Evolutionary conservation across 2,329 filamentous ascomycete species (phyloP).

Genomic region (Penicillium oxalicum): DNA sequence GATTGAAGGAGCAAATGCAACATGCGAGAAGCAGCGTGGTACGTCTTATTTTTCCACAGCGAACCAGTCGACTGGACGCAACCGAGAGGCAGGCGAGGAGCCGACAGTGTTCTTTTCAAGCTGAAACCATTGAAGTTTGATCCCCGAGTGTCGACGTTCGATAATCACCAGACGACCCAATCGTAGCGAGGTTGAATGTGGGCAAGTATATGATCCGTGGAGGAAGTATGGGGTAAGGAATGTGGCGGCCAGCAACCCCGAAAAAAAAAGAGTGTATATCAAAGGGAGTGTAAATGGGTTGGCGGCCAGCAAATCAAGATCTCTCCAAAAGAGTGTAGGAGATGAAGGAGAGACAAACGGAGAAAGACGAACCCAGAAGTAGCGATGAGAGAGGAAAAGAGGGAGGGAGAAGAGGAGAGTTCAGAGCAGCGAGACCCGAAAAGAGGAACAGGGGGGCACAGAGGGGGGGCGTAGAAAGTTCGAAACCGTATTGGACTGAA

Average conservation of each 20-base stretch:
- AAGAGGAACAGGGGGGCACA: constrained; percentile 9
- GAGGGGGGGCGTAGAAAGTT: background rate
- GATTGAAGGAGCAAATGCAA: background rate
- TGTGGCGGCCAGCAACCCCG: constrained; percentile 21
- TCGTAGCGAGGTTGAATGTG: constrained; percentile 14
- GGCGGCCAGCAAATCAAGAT: background rate
- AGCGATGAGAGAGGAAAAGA: constrained; percentile 3
- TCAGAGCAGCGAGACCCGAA: constrained; percentile 13
- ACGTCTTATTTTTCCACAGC: background rate
- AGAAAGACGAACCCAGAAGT: too few relatives aligned
- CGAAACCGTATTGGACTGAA: too few relatives aligned
- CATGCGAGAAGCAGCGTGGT: background rate
- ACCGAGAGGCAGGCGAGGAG: background rate
- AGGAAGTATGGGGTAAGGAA: constrained; percentile 16
- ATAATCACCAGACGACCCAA: background rate
- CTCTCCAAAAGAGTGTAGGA: constrained; percentile 1
- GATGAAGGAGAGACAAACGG: constrained; percentile 11
- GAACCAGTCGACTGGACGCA: constrained; percentile 11
- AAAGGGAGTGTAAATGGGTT: constrained; percentile 15
- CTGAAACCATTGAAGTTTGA: constrained; percentile 10
- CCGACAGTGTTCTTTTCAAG: constrained; percentile 2
- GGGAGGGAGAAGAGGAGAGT: constrained; percentile 9
- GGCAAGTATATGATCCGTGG: constrained; percentile 9
- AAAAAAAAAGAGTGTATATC: constrained; percentile 1
- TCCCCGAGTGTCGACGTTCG: background rate